phyloP scores from a whole-genome alignment of 805 yeast species.

The Wickerhamomyces hampshirensis region DNA sequence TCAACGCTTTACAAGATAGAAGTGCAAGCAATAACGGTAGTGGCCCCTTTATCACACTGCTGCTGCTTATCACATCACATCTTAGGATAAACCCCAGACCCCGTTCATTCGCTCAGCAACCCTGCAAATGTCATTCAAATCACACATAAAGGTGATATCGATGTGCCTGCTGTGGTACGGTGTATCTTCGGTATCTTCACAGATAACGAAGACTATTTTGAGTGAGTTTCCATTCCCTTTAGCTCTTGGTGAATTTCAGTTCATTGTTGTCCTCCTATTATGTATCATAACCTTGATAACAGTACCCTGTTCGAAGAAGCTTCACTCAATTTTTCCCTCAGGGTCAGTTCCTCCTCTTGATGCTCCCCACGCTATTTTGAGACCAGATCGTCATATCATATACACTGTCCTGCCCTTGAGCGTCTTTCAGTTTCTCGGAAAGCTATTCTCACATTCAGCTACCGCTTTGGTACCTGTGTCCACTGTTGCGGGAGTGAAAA shows the following conservation, averaged over 20 bases:
- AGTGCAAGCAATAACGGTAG: no score
- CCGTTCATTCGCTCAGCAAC: no score
- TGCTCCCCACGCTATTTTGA: constrained; percentile 20
- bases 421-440: constrained; percentile 60
- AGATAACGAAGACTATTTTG: constrained; percentile 53
- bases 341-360: constrained; percentile 46
- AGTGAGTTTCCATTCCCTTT: constrained; percentile 55
- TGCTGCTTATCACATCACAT: no score
- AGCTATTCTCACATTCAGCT: constrained; percentile 57
- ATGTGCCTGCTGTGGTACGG: constrained; percentile 55
- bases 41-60: no score
- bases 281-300: constrained; percentile 37
- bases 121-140: background rate
- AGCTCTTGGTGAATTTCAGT: constrained; percentile 62
- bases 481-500: constrained; percentile 66
- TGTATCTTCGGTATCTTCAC: constrained; percentile 60
- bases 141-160: constrained; percentile 12
- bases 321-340: constrained; percentile 40
- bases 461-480: constrained; percentile 63
- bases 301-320: constrained; percentile 25
- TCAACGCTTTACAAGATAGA: no score
- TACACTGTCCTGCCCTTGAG: constrained; percentile 59
- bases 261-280: constrained; percentile 43
- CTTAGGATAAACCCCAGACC: no score
- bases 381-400: constrained; percentile 36